These are phyloP conservation scores for Cyphellophora europaea DNA, from an alignment of 2,329 filamentous ascomycete genomes.

Conservation along the genomic window DNA sequence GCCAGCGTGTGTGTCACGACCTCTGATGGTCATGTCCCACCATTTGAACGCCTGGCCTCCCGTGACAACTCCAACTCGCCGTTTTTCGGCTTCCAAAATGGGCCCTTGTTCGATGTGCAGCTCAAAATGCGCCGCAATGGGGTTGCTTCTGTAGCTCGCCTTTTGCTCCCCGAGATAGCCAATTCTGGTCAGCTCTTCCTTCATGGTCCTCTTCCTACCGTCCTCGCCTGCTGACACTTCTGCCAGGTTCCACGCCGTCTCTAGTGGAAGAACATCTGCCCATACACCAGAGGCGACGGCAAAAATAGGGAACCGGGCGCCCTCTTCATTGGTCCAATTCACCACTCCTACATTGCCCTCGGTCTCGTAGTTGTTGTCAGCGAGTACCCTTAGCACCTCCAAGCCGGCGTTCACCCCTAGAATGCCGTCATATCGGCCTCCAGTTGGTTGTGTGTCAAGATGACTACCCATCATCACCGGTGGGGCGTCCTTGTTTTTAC, in stretches of 20 bases:
- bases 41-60: conserved; percentile 70
- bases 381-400: conserved; percentile 60
- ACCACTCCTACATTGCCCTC: conserved; percentile 64
- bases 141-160: conserved; percentile 49
- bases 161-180: conserved; percentile 55
- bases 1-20: conserved; percentile 64
- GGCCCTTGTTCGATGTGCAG: conserved; percentile 81
- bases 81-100: conserved; percentile 56
- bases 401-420: conserved; percentile 64
- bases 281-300: conserved; percentile 71
- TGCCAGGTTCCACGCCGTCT: conserved; percentile 50
- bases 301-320: conserved; percentile 66
- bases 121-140: conserved; percentile 72
- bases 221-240: conserved; percentile 45
- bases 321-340: conserved; percentile 79
- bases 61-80: conserved; percentile 61
- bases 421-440: conserved; percentile 67
- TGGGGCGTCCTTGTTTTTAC: conserved; percentile 45
- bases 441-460: conserved; percentile 39
- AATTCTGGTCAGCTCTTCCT: conserved; percentile 60
- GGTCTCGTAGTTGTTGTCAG: conserved; percentile 59
- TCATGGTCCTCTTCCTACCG: conserved; percentile 42
- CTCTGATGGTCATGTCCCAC: conserved; percentile 59
- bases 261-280: conserved; percentile 57
- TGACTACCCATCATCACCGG: conserved; percentile 65